A percentile compares a stretch with the other conserved stretches of the same genome.
Evolutionary conservation across 176 grass and related monocot species (phyloP).

Genomic region (Triticum timopheevii): DNA sequence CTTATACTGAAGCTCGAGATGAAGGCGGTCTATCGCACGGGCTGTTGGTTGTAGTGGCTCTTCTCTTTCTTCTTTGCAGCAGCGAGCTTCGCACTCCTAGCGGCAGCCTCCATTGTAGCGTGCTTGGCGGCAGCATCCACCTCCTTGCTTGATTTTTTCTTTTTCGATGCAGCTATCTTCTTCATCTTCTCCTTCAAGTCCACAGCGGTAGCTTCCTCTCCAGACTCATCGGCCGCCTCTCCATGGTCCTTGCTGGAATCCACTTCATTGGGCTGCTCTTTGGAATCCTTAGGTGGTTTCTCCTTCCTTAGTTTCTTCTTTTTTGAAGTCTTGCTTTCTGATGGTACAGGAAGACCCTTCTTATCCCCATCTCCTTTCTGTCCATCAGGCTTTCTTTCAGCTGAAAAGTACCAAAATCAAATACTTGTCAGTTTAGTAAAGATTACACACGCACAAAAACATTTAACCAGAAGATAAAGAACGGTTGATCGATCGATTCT

Average conservation of each 20-base stretch:
- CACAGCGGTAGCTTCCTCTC: constrained; percentile 38
- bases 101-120: constrained; percentile 51
- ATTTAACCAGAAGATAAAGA: neutral
- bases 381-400: constrained; percentile 32
- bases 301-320: constrained; percentile 73
- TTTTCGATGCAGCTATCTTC: constrained; percentile 58
- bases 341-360: constrained; percentile 19
- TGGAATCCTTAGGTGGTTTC: constrained; percentile 40
- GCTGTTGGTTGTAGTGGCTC: constrained; percentile 71
- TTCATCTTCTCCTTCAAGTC: constrained; percentile 64
- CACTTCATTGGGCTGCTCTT: constrained; percentile 39
- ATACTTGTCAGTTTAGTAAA: neutral
- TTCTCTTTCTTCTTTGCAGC: constrained; percentile 83
- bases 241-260: constrained; percentile 32
- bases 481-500: neutral
- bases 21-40: constrained; percentile 39
- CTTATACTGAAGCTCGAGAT: neutral
- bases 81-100: constrained; percentile 60
- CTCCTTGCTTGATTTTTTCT: constrained; percentile 65
- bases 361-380: constrained; percentile 38
- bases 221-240: constrained; percentile 8
- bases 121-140: constrained; percentile 56
- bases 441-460: neutral
- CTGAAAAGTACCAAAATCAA: constrained; percentile 13
- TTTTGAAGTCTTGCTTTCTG: constrained; percentile 59